phyloP scores from a whole-genome alignment of 1,284 basidiomycete species.

The Leccinum solheimii region DNA sequence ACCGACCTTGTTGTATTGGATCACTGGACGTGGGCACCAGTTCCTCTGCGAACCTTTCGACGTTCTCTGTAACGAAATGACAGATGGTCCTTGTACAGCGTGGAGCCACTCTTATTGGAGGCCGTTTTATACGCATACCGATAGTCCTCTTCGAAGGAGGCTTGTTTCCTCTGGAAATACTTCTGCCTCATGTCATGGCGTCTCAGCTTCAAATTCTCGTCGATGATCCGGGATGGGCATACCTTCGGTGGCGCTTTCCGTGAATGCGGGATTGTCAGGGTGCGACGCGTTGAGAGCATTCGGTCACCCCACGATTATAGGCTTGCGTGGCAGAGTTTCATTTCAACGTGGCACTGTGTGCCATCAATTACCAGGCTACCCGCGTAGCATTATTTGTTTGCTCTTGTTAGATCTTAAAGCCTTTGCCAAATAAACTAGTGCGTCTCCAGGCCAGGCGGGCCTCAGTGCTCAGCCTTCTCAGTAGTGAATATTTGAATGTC shows the following conservation, averaged over 20 bases:
- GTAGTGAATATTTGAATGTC: neutral
- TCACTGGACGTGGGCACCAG: constrained; percentile 78
- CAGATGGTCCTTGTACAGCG: constrained; percentile 87
- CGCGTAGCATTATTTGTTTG: constrained; percentile 27
- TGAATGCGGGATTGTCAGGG: constrained; percentile 21
- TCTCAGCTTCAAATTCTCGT: constrained; percentile 3
- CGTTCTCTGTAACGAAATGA: constrained; percentile 78
- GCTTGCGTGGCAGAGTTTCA: constrained; percentile 44
- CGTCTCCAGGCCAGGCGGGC: neutral
- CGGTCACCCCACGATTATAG: constrained; percentile 50
- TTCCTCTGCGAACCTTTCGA: constrained; percentile 77
- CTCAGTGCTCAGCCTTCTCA: neutral
- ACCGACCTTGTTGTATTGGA: constrained; percentile 46
- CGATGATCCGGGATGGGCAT: constrained; percentile 5
- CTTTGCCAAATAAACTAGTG: constrained; percentile 32
- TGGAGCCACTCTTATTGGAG: constrained; percentile 81
- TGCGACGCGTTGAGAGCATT: constrained; percentile 15
- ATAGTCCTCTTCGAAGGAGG: constrained; percentile 96
- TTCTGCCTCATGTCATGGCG: constrained; percentile 61
- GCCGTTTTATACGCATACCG: constrained; percentile 95
- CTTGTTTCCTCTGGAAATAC: constrained; percentile 72
- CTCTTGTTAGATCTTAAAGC: constrained; percentile 35
- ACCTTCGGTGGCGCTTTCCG: constrained; percentile 62
- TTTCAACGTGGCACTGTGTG: no score
- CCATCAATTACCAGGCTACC: neutral